Evolutionary conservation across 2,329 filamentous ascomycete species (phyloP).

Genomic region (Byssochlamys sp.): DNA sequence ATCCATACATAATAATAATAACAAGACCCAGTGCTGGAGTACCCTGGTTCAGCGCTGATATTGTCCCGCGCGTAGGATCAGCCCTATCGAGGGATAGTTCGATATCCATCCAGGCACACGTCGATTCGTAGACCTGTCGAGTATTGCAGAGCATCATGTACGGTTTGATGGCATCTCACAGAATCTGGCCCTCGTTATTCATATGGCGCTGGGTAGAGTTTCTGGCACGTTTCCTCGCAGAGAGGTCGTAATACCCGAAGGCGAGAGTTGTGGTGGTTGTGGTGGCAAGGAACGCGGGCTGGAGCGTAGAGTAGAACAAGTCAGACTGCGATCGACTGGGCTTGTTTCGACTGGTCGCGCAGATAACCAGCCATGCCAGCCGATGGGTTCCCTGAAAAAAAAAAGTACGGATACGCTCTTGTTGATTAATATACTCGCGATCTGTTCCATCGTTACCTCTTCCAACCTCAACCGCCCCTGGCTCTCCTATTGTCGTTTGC

Average conservation of each 20-base stretch:
- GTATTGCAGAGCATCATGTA: neutral
- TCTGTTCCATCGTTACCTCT: neutral
- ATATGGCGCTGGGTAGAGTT: too few species aligned
- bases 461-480: neutral
- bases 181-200: too few species aligned
- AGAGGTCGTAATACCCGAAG: neutral
- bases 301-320: neutral
- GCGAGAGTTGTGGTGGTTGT: neutral
- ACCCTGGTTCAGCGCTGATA: neutral
- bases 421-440: neutral
- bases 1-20: neutral
- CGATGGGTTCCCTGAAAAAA: neutral
- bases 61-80: neutral
- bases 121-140: neutral
- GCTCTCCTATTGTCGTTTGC: neutral
- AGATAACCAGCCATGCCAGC: neutral
- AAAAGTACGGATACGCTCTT: neutral
- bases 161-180: neutral
- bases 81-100: neutral
- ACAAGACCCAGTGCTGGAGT: neutral
- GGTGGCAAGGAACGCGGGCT: neutral
- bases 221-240: neutral
- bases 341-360: neutral
- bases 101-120: neutral
- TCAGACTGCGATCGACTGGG: neutral